Percentiles rank a stretch among this genome's conserved stretches.
Conservation (phyloP, 2,329 filamentous ascomycete genomes). For the Fusarium newnesense region DNA sequence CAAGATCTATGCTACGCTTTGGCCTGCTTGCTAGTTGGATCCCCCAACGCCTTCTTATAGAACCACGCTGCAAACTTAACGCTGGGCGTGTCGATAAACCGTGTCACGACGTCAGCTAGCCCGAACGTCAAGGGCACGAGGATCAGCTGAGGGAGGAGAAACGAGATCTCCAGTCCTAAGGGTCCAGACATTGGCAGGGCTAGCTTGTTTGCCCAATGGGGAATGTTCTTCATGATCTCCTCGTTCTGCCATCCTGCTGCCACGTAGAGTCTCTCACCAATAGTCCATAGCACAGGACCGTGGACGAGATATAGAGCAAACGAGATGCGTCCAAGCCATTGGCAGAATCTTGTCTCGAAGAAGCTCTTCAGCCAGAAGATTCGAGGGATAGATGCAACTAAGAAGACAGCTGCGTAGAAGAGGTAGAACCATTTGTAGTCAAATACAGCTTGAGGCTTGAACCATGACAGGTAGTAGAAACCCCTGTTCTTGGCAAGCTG, state of each 20-base stretch:
- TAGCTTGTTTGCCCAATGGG: constrained; percentile 66
- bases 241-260: constrained; percentile 66
- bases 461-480: constrained; percentile 68
- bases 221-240: constrained; percentile 60
- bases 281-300: constrained; percentile 66
- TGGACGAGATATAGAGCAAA: constrained; percentile 73
- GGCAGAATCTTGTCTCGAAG: constrained; percentile 68
- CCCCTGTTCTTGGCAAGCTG: constrained; percentile 65
- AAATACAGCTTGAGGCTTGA: constrained; percentile 73
- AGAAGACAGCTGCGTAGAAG: constrained; percentile 67
- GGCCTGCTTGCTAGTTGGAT: constrained; percentile 28
- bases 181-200: constrained; percentile 66
- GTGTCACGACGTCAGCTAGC: constrained; percentile 66
- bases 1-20: constrained; percentile 13
- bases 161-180: constrained; percentile 69
- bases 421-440: constrained; percentile 77
- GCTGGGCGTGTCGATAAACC: constrained; percentile 67
- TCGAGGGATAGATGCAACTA: constrained; percentile 66
- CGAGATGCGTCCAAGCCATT: constrained; percentile 71
- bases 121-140: constrained; percentile 69
- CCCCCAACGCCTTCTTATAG: constrained; percentile 58
- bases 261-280: constrained; percentile 72
- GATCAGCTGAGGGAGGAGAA: constrained; percentile 68
- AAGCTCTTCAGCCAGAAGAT: constrained; percentile 67
- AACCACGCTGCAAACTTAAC: constrained; percentile 67